Evolutionary conservation across 2,329 filamentous ascomycete genomes (phyloP).

Genomic region (Plectosphaerella plurivora): DNA sequence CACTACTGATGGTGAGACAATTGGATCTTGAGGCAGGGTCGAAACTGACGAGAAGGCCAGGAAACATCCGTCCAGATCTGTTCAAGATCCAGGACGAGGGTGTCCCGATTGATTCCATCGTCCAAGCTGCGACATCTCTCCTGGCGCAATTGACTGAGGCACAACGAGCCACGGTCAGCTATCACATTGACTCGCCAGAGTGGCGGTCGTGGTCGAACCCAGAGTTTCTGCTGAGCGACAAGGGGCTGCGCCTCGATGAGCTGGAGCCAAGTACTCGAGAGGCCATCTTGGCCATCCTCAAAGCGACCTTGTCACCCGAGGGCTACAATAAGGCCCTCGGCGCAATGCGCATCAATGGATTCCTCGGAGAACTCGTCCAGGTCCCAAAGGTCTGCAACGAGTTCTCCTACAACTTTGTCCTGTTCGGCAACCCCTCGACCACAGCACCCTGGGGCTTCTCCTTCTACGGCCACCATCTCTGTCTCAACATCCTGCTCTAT

Average conservation of each 20-base stretch:
- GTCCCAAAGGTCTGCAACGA: slow-evolving; percentile 65
- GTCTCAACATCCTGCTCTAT: slow-evolving; percentile 64
- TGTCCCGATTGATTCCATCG: slow-evolving; percentile 54
- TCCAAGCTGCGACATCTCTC: slow-evolving; percentile 41
- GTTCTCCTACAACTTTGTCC: slow-evolving; percentile 69
- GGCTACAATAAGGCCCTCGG: slow-evolving; percentile 66
- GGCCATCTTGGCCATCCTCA: slow-evolving; percentile 51
- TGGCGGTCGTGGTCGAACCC: slow-evolving; percentile 72
- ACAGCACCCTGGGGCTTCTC: slow-evolving; percentile 64
- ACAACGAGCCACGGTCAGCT: slow-evolving; percentile 43
- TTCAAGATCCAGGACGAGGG: slow-evolving; percentile 61
- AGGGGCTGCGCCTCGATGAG: slow-evolving; percentile 68
- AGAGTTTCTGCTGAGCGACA: slow-evolving; percentile 65
- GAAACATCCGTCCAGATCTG: slow-evolving; percentile 45
- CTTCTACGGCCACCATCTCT: slow-evolving; percentile 77
- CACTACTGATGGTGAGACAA: slow-evolving; percentile 56
- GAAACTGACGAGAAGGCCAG: slow-evolving; percentile 20
- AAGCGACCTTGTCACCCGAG: slow-evolving; percentile 58
- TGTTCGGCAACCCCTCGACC: slow-evolving; percentile 61
- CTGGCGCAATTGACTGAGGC: slow-evolving; percentile 39
- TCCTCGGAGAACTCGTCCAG: slow-evolving; percentile 64
- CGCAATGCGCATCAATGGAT: slow-evolving; percentile 72
- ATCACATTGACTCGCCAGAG: slow-evolving; percentile 65
- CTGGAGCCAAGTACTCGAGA: slow-evolving; percentile 32
- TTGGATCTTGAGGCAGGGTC: not conserved